A percentile compares a stretch with the other conserved stretches of the same genome.
phyloP scores from a whole-genome alignment of 495 filamentous ascomycete species.

The Podospora sp. region DNA sequence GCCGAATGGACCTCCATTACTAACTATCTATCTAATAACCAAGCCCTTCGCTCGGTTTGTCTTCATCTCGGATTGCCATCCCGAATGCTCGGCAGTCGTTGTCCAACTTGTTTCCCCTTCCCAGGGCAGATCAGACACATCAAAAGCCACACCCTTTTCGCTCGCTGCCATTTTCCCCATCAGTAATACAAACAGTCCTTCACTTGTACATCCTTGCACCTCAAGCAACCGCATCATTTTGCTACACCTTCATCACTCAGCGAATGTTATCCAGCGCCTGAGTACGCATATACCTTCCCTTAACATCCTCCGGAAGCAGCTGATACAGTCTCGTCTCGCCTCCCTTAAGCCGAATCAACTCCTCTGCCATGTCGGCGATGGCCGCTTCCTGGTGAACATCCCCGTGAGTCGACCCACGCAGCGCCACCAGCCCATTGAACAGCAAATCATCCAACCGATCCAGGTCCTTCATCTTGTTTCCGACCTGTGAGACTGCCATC shows the following conservation, averaged over 20 bases:
- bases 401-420: constrained; percentile 59
- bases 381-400: constrained; percentile 57
- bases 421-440: constrained; percentile 62
- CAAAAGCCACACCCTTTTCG: neutral
- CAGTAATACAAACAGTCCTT: neutral
- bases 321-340: constrained; percentile 31
- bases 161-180: neutral
- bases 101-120: neutral
- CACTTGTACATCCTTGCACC: neutral
- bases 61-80: neutral
- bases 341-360: constrained; percentile 30
- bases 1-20: neutral
- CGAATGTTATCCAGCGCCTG: constrained; percentile 32
- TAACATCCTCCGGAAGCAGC: constrained; percentile 37
- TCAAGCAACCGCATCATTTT: neutral
- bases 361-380: constrained; percentile 79
- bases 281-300: constrained; percentile 31
- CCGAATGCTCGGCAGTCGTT: neutral
- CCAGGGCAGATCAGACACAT: neutral
- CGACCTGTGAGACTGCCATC: constrained; percentile 51
- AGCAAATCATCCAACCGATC: constrained; percentile 59
- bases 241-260: constrained; percentile 11
- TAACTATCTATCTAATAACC: neutral
- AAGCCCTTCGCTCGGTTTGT: neutral
- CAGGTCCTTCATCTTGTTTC: constrained; percentile 33